Base-by-base conservation (phyloP, 176 grass and related monocot species). In the Carex cristatella region DNA sequence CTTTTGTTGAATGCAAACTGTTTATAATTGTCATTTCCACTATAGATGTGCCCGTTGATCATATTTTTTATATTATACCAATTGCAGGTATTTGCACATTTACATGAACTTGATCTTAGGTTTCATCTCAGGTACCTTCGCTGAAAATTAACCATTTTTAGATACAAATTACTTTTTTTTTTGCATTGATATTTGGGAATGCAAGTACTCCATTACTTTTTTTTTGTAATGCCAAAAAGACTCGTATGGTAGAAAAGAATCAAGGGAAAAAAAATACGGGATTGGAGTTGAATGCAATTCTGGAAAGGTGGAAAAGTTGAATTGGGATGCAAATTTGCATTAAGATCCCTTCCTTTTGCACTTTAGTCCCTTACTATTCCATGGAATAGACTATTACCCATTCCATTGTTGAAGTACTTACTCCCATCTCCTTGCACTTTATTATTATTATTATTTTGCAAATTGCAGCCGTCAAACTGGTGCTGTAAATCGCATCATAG, bases 71-170 rank as follows among this genome's bases (percentile, higher is more conserved):
- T 76, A 30, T 13, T 31, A 5, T 8, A 33, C 15, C 63, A 31
- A 37, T 85, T 90, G 69, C 64, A 98, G 95, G 95, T 98, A 64
- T 98, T 98, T 88, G 86, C 88, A 85, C 95, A 98, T 85, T 87
- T 98, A 79, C 95, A 98, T 87, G 93, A 98, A 54, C 95, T 98
- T 87, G 95, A 98, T 93, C 91, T 98, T 86, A 91, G 92, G 53
- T 98, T 94, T 89, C 95, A 98, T 89, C 80, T 98, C 74, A 98
- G 92, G 95, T 98, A 92, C 35, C 80, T 63, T 33, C 2, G 27
- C 27, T 78, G 19, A 78, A 77, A 56, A 27, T 7, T 32, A 77
- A 49, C 74, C 13, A 2, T 32, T 2, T 78, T 33, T 78, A 2
- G 2, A 14, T 33, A 49, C 49, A 55, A 8, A 10, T 10, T 51